Evolutionary conservation across 148 eudicot species (phyloP), one percentile per base, ranked within the genome.

Genomic region (Vaccinium darrowii): DNA sequence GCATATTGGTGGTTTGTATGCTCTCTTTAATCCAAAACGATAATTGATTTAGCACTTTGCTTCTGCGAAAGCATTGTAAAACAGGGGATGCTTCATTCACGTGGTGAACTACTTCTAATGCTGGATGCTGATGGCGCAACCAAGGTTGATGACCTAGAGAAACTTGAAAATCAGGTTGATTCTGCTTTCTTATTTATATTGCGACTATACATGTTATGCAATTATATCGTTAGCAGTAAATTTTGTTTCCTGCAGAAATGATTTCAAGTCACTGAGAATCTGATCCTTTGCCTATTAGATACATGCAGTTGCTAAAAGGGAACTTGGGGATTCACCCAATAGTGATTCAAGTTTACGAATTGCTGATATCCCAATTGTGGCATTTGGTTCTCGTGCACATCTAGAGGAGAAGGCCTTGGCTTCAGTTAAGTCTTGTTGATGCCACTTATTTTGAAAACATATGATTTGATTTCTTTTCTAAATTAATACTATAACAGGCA

Each of bases 91-190:
- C 99, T 97, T 91, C 99, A 97, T 91, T 90, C 99, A 47, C 96
- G 99, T 79, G 99, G 99, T 85, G 94, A 94, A 91, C 89, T 97
- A 53, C 93, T 97, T 84, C 90, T 97, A 72, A 97, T 97, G 99
- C 92, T 97, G 87, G 99, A 97, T 92, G 99, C 99, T 83, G 99
- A 97, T 91, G 99, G 99, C 58, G 99, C 99, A 69, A 97, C 99
- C 56, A 93, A 93, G 91, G 96, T 97, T 82, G 84, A 89, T 81
- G 99, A 97, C 91, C 82, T 97, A 39, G 98, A 94, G 89, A 97
- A 97, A 86, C 99, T 97, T 84, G 99, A 97, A 90, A 90, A 88
- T 57, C 94, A 97, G 99, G 99, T 97, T 77, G 80, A 89, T 71
- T 50, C 51, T 65, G 52, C 39, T 52, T 15, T 78, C 25, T 10